These are phyloP conservation scores for Arthrobotrys iridis DNA, from an alignment of 2,329 filamentous ascomycete species.

Conservation along the genomic window DNA sequence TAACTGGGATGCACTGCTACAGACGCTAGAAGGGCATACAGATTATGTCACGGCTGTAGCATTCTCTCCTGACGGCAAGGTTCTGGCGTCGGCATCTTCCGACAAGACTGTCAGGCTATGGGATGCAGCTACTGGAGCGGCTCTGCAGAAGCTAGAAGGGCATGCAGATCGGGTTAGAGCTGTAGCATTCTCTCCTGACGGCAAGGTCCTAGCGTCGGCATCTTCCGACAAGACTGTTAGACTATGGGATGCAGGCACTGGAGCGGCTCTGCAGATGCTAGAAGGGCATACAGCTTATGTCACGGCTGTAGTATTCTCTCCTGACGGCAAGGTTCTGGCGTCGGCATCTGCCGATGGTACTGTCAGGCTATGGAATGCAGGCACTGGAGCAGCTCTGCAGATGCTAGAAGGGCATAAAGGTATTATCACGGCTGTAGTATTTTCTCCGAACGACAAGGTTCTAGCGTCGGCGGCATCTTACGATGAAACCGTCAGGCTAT, in stretches of 20 bases:
- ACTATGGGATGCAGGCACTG: conserved; percentile 1
- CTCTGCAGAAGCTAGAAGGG: conserved; percentile 51
- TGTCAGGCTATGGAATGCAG: conserved; percentile 54
- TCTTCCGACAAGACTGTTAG: not conserved
- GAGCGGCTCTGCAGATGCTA: too few relatives aligned
- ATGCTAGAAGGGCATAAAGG: not conserved
- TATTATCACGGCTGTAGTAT: conserved; percentile 92
- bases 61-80: not conserved
- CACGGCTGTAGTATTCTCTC: conserved; percentile 61
- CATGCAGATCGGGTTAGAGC: too few relatives aligned
- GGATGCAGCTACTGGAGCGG: not conserved
- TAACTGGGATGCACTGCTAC: not conserved
- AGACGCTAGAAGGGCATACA: not conserved
- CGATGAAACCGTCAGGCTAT: conserved; percentile 64
- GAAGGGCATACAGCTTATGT: too few relatives aligned
- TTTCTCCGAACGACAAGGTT: conserved; percentile 92
- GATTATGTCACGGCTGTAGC: not conserved
- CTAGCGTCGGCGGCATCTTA: conserved; percentile 78
- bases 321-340: not conserved
- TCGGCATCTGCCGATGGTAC: not conserved
- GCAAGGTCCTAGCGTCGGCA: conserved; percentile 41
- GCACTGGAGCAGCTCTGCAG: not conserved
- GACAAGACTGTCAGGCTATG: conserved; percentile 42
- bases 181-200: not conserved
- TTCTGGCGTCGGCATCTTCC: conserved; percentile 3